A percentile compares a stretch with the other conserved stretches of the same genome.
phyloP scores from a whole-genome alignment of 129 eudicot genomes.

The Ambrosia artemisiifolia region DNA sequence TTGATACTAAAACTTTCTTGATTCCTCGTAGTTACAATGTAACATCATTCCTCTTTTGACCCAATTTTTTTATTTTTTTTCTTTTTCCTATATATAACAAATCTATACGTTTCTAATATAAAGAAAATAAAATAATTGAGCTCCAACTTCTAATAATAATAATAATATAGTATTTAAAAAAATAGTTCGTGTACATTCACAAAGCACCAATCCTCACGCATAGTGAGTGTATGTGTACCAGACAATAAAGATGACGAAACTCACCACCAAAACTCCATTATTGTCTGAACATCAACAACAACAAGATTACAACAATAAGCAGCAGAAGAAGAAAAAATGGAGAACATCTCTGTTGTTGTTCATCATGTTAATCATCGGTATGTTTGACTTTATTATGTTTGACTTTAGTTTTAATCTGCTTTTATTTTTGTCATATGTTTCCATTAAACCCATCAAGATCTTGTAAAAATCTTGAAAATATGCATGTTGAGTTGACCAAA shows the following conservation, averaged over 20 bases:
- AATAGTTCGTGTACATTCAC: background rate
- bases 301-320: background rate
- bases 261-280: conserved; percentile 27
- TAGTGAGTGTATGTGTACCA: background rate
- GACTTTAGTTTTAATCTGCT: background rate
- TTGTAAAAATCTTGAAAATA: no score
- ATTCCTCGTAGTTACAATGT: no score
- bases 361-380: conserved; percentile 30
- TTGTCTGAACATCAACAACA: background rate
- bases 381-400: conserved; percentile 19
- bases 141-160: conserved; percentile 9
- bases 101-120: no score
- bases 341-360: conserved; percentile 25
- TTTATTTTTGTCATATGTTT: background rate
- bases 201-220: conserved; percentile 14
- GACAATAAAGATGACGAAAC: background rate
- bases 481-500: no score
- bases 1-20: no score
- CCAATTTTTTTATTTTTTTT: no score
- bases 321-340: conserved; percentile 26
- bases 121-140: background rate
- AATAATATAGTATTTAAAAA: background rate
- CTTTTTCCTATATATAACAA: no score
- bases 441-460: background rate
- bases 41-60: no score